Base-by-base conservation (phyloP, 768 basidiomycete species). In the Termitomyces titanicus region DNA sequence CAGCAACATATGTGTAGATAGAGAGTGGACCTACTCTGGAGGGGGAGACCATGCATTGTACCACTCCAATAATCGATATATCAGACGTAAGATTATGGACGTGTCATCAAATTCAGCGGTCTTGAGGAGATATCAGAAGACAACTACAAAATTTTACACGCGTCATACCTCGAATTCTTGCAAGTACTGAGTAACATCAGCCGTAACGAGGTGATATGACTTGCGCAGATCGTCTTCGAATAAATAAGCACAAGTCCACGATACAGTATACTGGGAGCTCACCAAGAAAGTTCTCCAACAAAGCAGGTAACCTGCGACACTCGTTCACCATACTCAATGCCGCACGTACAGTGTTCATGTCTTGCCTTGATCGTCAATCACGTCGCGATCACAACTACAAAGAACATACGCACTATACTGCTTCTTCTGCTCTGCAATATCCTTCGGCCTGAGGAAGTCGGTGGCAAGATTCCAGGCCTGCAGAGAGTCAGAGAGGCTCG, bases 211-310 rank as follows among this genome's bases (percentile, higher is more conserved):
- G 64, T 81, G 62, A 51, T 82, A 86, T 39, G 77, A 75, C 58
- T 79, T 75, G 22, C 84, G 76, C 64, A 92, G 71, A 61, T 84
- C 78, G 65, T 90, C 90, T 92, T 54, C 3, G 25, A 25, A 33
- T 5, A 6, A 46, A 17, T 40, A 25, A 33, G 27, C 46, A 27
- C 20, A 47, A 51, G 24, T 33, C 18, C 29, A 17, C 13, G 22
- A 25, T 8, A 43, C 20, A 35, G 15, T 20, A n/a, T 20, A 39
- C n/a, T 1, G 7, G 4, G 5, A 25, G 64, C 83, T 50, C 50
- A 89, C 89, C 86, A 25, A 91, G 77, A 64, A 88, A 91, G 11
- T 78, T 79, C 63, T 92, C 89, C 22, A 90, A 68, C 54, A 90
- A 71, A 47, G 80, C 78, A 10, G 85, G 80, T 17, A 90, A 68